Evolutionary conservation across 108 stramenopile species (phyloP), one percentile per base, ranked within the genome.

Genomic region (Cyclotella kingstonii): DNA sequence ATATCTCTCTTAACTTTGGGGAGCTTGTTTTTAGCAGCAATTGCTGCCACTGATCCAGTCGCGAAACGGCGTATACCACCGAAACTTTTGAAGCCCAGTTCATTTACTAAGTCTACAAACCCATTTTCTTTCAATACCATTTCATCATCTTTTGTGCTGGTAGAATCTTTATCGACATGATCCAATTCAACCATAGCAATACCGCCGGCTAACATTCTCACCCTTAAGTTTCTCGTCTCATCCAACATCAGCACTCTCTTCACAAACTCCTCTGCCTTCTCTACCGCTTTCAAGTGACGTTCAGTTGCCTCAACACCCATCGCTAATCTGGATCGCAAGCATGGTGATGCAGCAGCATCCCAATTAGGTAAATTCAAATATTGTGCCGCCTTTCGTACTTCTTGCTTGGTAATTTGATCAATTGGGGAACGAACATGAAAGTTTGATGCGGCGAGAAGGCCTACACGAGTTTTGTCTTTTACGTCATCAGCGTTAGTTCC

Each of bases 401-500:
- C 59, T 6, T 65, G 68, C 60, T 97, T 97, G 33, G 88, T 70
- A 3, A 89, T 82, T 14, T 64, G 53, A 39, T 62, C 60, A 11
- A 97, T 71, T 5, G 96, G 96, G 7, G 92, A 92, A 15, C 60
- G 73, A 14, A 97, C 93, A 19, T 62, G 59, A 66, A 84, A 92
- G 23, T 85, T 69, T 21, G 71, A 50, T 9, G 91, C 92, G 8
- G 90, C 91, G 41, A 83, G 61, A 23, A 93, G 68, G 5, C 91
- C 91, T 8, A 92, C 40, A 18, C 96, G 85, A 1, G 96, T 95
- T 10, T 89, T 85, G 68, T 97, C 96, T 8, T 66, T 52, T 18
- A 68, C 50, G 57, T 97, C 96, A 51, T 95, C 93, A 41, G 83
- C 83, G 60, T 97, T 97, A 7, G 96, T 97, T 34, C 96, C 96